phyloP scores from a whole-genome alignment of 371 early-diverging fungal genomes.

The Mucor ambiguus region DNA sequence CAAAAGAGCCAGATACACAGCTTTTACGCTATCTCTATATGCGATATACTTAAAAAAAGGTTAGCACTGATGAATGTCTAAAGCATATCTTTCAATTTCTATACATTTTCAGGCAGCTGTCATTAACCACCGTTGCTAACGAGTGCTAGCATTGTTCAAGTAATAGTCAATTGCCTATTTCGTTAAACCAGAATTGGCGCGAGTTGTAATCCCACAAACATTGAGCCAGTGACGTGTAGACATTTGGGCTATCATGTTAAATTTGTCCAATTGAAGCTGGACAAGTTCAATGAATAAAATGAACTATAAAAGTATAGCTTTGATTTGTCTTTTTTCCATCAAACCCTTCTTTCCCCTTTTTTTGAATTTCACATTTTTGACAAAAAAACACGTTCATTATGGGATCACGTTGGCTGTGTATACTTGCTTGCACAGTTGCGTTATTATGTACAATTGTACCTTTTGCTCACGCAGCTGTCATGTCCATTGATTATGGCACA shows the following conservation, averaged over 20 bases:
- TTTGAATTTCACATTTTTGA: neutral
- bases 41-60: no score
- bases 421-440: constrained; percentile 21
- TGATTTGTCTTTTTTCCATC: constrained; percentile 1
- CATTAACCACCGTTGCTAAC: neutral
- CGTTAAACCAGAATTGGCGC: neutral
- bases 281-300: constrained; percentile 20
- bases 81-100: no score
- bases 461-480: constrained; percentile 66
- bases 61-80: no score
- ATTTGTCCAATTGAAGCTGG: constrained; percentile 27
- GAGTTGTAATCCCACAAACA: neutral
- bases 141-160: neutral
- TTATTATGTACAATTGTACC: constrained; percentile 20
- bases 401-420: constrained; percentile 30
- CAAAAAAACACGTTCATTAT: constrained; percentile 6
- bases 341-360: neutral
- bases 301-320: neutral
- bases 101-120: neutral
- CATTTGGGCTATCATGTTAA: neutral
- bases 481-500: constrained; percentile 95
- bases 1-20: no score
- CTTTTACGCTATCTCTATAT: no score
- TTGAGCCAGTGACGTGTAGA: constrained; percentile 8
- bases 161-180: neutral